Base-by-base conservation (phyloP, 2,329 filamentous ascomycete species). In the Aspergillus udagawae region DNA sequence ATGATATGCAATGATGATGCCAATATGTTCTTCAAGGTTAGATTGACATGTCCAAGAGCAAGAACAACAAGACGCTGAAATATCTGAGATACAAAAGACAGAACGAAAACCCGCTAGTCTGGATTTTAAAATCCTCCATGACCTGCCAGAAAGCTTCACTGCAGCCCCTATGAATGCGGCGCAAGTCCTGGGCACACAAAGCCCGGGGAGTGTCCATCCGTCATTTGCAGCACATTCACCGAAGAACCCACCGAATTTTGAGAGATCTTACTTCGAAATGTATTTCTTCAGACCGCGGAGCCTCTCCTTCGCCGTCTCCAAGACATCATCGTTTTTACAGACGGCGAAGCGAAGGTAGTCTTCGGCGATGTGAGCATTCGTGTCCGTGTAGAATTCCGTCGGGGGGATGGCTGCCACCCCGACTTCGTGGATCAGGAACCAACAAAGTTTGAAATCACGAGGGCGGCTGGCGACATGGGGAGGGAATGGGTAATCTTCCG, bases 391-490 rank as follows among this genome's bases (percentile, higher is more conserved):
- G 75, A 99, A 99, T 75, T 99, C 94, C 0, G 92, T 96, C 0
- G 94, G 94, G 20, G 94, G 94, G 61, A 99, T 97, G 8, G 93
- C 92, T 2, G 94, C 94, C 28, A 99, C 91, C 9, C 94, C 94
- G 21, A 99, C 81, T 79, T 99, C 93, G 73, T 92, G 92, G 75
- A 99, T 99, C 67, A 97, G 77, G 78, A 97, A 97, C 93, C 93
- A 99, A 38, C 87, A 86, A 49, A 99, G 83, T 80, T 96, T 91
- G 78, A 97, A 99, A 73, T 99, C 94, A 29, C 94, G 83, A 25
- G 94, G 91, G 1, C 94, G 85, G 68, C 82, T 86, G 14, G 89
- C 90, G 38, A 99, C 93, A 70, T 97, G 91, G 1, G 87, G 81
- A 28, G 94, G 94, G 80, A 97, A 97, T 0, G 88, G 84, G 73